Base-by-base conservation (phyloP, 306 rosid species). In the Rosa persica region DNA sequence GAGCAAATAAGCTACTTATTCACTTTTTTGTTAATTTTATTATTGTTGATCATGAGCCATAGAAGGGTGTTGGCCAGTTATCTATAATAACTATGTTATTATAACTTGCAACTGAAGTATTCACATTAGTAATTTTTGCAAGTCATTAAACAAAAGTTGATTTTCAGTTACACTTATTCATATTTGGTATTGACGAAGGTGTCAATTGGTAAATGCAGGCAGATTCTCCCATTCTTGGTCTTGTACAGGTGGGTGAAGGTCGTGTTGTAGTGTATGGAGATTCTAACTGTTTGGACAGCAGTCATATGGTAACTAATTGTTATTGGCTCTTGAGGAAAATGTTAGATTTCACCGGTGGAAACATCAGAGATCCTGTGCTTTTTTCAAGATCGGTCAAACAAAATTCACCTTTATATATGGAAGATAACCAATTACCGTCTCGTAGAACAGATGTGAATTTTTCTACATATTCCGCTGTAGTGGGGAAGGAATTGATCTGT, bases 221-320 rank as follows among this genome's bases (percentile, higher is more conserved):
- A 20, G 99, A 95, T 83, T 91, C 94, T 88, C 93, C 98, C 13
- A 90, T 95, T 83, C 98, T 95, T 72, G 98, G 99, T 76, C 87
- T 95, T 61, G 67, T 87, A 40, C 89, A 44, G 40, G 83, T 72
- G 70, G 96, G 86, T 20, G 84, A 86, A 80, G 97, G 98, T 78
- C 97, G 96, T 27, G 74, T 95, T 68, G 93, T 92, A 16, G 97
- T 95, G 47, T 95, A 93, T 74, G 99, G 99, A 71, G 99, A 95
- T 82, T 95, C 99, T 66, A 95, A 93, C 86, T 95, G 99, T 82
- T 85, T 95, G 87, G 97, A 93, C 78, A 88, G 99, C 81, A 95
- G 99, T 75, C 99, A 96, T 80, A 96, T 96, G 99, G 94, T 96
- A 55, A 91, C 98, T 1, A 91, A 96, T 83, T 96, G 99, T 82